A percentile compares a stretch with the other conserved stretches of the same genome.
Evolutionary conservation across 495 filamentous ascomycete species (phyloP).

Genomic region (Aspergillus egyptiacus): DNA sequence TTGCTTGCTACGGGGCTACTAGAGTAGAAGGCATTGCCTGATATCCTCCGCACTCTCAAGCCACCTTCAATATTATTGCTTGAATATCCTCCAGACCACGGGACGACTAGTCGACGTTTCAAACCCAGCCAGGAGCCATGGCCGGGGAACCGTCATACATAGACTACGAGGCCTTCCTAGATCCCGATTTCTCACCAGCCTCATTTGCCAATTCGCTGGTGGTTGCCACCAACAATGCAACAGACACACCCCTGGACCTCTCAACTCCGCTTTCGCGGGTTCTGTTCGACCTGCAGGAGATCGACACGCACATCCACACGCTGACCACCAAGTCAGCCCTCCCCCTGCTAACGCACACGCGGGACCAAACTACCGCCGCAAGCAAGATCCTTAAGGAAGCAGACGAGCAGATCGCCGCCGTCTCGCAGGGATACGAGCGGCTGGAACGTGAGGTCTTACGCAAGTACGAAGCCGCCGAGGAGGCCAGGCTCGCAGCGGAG

Average conservation of each 20-base stretch:
- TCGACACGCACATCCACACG: slow-evolving; percentile 89
- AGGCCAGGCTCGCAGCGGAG: slow-evolving; percentile 65
- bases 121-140: slow-evolving; percentile 15
- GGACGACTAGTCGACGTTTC: neutral
- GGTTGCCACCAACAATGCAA: slow-evolving; percentile 82
- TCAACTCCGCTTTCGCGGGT: slow-evolving; percentile 90
- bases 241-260: slow-evolving; percentile 84
- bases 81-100: neutral
- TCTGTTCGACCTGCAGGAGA: slow-evolving; percentile 93
- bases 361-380: slow-evolving; percentile 62
- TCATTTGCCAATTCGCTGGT: slow-evolving; percentile 86
- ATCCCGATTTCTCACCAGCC: slow-evolving; percentile 71
- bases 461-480: slow-evolving; percentile 73
- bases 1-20: neutral
- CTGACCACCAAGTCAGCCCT: slow-evolving; percentile 81
- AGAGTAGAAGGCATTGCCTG: neutral
- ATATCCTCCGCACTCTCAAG: slow-evolving; percentile 3
- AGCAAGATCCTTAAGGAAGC: slow-evolving; percentile 63
- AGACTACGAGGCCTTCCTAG: slow-evolving; percentile 89
- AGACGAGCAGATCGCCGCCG: slow-evolving; percentile 64
- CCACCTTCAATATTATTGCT: neutral
- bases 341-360: slow-evolving; percentile 74
- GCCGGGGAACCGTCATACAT: slow-evolving; percentile 71
- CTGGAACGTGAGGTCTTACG: slow-evolving; percentile 76
- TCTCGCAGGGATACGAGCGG: slow-evolving; percentile 78